These are phyloP conservation scores for Neurospora cerealis DNA, from an alignment of 495 filamentous ascomycete species.

Conservation along the genomic window DNA sequence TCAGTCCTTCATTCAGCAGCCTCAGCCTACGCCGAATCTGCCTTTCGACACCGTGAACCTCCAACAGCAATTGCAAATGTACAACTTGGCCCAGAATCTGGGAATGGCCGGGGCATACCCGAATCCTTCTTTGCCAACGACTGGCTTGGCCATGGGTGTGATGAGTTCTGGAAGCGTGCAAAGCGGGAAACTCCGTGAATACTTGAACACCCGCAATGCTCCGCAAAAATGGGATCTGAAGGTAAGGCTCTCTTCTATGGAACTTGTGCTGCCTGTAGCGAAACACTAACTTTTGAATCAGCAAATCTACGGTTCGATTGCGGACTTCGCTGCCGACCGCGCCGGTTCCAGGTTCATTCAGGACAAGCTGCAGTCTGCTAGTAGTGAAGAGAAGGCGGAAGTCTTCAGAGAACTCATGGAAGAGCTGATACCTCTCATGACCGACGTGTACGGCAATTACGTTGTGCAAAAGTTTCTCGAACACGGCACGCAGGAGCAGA, in stretches of 20 bases:
- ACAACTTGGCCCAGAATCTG: background rate
- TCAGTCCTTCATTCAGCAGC: conserved; percentile 21
- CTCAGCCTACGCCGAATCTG: conserved; percentile 9
- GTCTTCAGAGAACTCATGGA: conserved; percentile 80
- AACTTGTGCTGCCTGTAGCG: background rate
- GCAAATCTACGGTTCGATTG: conserved; percentile 83
- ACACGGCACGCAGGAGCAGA: conserved; percentile 89
- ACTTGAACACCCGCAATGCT: conserved; percentile 58
- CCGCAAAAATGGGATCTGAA: conserved; percentile 58
- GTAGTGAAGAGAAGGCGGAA: conserved; percentile 94
- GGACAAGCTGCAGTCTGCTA: conserved; percentile 85
- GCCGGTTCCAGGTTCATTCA: conserved; percentile 95
- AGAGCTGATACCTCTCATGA: conserved; percentile 83
- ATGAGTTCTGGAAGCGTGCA: conserved; percentile 47
- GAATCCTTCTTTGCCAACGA: background rate
- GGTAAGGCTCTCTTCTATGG: conserved; percentile 31
- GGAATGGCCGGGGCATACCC: background rate
- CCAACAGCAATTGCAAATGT: conserved; percentile 12
- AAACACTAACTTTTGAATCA: conserved; percentile 16
- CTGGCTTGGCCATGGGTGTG: background rate
- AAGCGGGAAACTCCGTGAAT: conserved; percentile 70
- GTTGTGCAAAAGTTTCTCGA: conserved; percentile 98
- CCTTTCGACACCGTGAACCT: conserved; percentile 9
- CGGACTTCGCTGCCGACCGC: conserved; percentile 94
- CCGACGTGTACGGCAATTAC: conserved; percentile 95